phyloP scores from a whole-genome alignment of 2,329 filamentous ascomycete species.

The Zasmidium cellare region DNA sequence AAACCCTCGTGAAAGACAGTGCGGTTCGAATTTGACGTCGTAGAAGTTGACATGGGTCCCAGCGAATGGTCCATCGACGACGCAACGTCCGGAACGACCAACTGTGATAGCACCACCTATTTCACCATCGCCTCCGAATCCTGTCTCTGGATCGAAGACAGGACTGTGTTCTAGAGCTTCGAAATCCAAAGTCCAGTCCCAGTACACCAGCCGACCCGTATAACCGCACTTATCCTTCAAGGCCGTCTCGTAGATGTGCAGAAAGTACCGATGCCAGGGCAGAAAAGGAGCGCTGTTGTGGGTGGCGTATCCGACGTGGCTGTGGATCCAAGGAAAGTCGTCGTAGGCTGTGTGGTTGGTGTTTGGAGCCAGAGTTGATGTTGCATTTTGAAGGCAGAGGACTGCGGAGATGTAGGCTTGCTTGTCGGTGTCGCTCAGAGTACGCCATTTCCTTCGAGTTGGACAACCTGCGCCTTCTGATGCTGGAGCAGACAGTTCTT shows the following conservation, averaged over 20 bases:
- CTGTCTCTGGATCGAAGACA: conserved; percentile 17
- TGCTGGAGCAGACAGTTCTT: not conserved
- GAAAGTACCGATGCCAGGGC: conserved; percentile 31
- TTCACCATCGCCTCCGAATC: conserved; percentile 23
- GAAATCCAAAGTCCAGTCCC: conserved; percentile 29
- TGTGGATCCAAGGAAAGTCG: conserved; percentile 28
- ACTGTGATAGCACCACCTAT: conserved; percentile 14
- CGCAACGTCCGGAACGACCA: conserved; percentile 22
- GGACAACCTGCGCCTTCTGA: not conserved
- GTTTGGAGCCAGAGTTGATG: conserved; percentile 17
- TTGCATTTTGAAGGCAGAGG: conserved; percentile 23
- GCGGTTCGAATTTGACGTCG: conserved; percentile 16
- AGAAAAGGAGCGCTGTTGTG: conserved; percentile 26
- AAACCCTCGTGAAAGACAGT: conserved; percentile 29
- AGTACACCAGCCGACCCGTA: conserved; percentile 24
- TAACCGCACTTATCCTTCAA: conserved; percentile 27
- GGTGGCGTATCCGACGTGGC: conserved; percentile 5
- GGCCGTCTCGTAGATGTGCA: conserved; percentile 27
- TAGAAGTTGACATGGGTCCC: conserved; percentile 10
- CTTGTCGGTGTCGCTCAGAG: conserved; percentile 19
- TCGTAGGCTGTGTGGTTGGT: conserved; percentile 23
- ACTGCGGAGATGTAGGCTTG: conserved; percentile 26
- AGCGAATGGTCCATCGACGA: conserved; percentile 30
- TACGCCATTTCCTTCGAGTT: conserved; percentile 24
- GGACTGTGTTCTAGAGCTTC: conserved; percentile 16